A percentile compares a stretch with the other conserved stretches of the same genome.
Conservation (phyloP, 768 basidiomycete genomes). For the Termitomyces sp. region DNA sequence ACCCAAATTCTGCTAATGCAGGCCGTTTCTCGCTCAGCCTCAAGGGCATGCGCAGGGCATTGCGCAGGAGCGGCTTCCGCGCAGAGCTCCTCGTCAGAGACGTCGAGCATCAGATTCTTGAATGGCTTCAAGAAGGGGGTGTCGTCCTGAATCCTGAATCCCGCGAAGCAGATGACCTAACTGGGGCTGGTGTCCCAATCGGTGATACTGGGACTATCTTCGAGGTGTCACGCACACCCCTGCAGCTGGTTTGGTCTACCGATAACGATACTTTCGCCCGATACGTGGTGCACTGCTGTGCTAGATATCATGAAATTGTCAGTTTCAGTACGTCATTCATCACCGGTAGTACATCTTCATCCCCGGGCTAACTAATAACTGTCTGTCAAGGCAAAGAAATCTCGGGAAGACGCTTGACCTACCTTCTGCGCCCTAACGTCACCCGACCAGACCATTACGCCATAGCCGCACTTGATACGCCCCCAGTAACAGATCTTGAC, state of each 20-base stretch:
- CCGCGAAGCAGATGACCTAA: slow-evolving; percentile 18
- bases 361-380: not conserved
- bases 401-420: slow-evolving; percentile 61
- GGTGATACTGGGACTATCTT: slow-evolving; percentile 49
- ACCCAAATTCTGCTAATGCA: slow-evolving; percentile 58
- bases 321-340: slow-evolving; percentile 63
- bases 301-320: slow-evolving; percentile 74
- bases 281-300: slow-evolving; percentile 81
- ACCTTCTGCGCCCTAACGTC: slow-evolving; percentile 77
- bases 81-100: slow-evolving; percentile 63
- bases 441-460: slow-evolving; percentile 52
- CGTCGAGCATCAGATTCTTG: slow-evolving; percentile 57
- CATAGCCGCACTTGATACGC: slow-evolving; percentile 53
- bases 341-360: not conserved
- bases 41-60: slow-evolving; percentile 67
- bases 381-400: slow-evolving; percentile 51
- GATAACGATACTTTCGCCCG: slow-evolving; percentile 69
- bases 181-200: slow-evolving; percentile 39
- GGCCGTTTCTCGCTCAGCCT: slow-evolving; percentile 75
- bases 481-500: slow-evolving; percentile 67
- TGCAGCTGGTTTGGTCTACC: slow-evolving; percentile 73
- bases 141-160: slow-evolving; percentile 51
- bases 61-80: slow-evolving; percentile 58
- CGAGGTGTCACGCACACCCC: slow-evolving; percentile 65
- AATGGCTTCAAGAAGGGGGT: slow-evolving; percentile 61